A percentile compares a stretch with the other conserved stretches of the same genome.
phyloP scores from a whole-genome alignment of 1,284 basidiomycete species.

The Ustilago hordei region DNA sequence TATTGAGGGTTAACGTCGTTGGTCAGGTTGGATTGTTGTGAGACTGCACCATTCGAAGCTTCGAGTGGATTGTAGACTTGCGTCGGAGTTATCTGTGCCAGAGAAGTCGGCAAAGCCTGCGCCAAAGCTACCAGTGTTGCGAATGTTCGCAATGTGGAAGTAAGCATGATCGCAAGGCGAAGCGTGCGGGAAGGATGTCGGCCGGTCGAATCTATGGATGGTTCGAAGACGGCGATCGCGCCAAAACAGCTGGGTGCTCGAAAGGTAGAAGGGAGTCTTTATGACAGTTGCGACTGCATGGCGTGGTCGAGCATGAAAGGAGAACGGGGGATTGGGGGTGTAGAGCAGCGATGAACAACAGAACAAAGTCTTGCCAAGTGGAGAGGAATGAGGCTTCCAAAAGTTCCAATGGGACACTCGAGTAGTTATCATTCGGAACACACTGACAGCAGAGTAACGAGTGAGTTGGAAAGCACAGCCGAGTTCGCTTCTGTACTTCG shows the following conservation, averaged over 20 bases:
- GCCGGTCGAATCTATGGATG: neutral
- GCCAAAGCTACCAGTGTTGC: slow-evolving; percentile 11
- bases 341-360: neutral
- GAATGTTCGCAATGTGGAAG: neutral
- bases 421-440: neutral
- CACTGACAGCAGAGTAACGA: neutral
- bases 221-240: slow-evolving; percentile 9
- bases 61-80: slow-evolving; percentile 33
- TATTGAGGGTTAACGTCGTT: slow-evolving; percentile 74
- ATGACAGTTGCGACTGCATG: neutral
- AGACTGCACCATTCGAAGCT: slow-evolving; percentile 29
- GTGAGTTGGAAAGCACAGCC: neutral
- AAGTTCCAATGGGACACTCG: neutral
- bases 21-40: slow-evolving; percentile 36
- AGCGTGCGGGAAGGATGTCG: neutral
- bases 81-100: slow-evolving; percentile 39
- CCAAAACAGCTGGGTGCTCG: neutral
- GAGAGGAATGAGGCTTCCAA: neutral
- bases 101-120: slow-evolving; percentile 5
- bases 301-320: neutral
- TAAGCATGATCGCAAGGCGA: slow-evolving; percentile 16
- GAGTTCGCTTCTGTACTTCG: slow-evolving; percentile 3
- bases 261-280: neutral
- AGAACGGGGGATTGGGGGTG: neutral
- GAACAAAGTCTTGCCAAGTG: neutral